Evolutionary conservation across 2,329 filamentous ascomycete genomes (phyloP).

Genomic region (Ophiognomonia clavigignenti-juglandacearum): DNA sequence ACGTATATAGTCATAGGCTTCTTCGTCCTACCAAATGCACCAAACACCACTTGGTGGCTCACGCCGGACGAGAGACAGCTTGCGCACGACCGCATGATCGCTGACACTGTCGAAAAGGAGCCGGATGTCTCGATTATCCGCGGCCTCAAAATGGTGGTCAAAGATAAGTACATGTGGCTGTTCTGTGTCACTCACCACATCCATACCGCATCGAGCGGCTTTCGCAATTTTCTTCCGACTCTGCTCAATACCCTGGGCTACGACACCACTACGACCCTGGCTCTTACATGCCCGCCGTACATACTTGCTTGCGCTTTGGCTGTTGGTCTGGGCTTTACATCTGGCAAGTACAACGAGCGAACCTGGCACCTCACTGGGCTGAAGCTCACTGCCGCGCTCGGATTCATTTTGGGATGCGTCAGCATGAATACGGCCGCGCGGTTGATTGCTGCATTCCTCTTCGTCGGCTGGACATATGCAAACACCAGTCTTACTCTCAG

Average conservation of each 20-base stretch:
- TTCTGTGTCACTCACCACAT: constrained; percentile 9
- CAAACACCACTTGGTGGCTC: constrained; percentile 35
- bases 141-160: not conserved
- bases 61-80: constrained; percentile 35
- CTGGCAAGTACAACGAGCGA: constrained; percentile 40
- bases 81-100: constrained; percentile 22
- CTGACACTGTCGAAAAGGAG: constrained; percentile 1
- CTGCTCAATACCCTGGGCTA: constrained; percentile 39
- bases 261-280: constrained; percentile 37
- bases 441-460: constrained; percentile 30
- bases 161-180: constrained; percentile 2
- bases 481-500: constrained; percentile 41
- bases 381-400: constrained; percentile 34
- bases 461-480: constrained; percentile 31
- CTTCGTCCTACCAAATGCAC: constrained; percentile 29
- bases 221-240: constrained; percentile 25
- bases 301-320: constrained; percentile 33
- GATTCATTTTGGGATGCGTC: constrained; percentile 27
- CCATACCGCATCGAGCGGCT: constrained; percentile 20
- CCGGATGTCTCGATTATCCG: not conserved
- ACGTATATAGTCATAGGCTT: constrained; percentile 15
- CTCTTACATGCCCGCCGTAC: constrained; percentile 43
- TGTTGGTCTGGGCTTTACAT: constrained; percentile 31
- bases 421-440: constrained; percentile 24
- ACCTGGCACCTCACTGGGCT: constrained; percentile 41